Evolutionary conservation across 2,329 filamentous ascomycete genomes (phyloP).

Genomic region (Phaeomoniella chlamydospora): DNA sequence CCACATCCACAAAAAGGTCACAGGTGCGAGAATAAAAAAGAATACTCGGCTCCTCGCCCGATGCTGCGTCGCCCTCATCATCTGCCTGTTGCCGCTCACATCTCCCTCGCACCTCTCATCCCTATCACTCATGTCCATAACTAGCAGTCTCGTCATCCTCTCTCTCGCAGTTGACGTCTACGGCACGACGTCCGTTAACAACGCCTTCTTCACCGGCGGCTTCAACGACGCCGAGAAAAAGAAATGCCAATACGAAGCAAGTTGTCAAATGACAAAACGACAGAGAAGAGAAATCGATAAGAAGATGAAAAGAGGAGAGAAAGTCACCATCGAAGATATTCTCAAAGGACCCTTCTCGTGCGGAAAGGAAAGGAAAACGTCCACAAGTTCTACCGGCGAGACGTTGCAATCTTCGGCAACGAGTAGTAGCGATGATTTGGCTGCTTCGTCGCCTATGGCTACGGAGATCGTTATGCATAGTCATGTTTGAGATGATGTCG

Average conservation of each 20-base stretch:
- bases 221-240: conserved; percentile 18
- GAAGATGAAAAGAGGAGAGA: conserved; percentile 12
- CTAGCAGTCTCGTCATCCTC: conserved; percentile 29
- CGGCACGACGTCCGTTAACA: conserved; percentile 31
- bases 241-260: conserved; percentile 26
- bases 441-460: too few relatives aligned
- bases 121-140: conserved; percentile 30
- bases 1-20: conserved; percentile 41
- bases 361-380: too few relatives aligned
- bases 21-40: conserved; percentile 35
- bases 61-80: conserved; percentile 30
- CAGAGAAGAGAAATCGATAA: conserved; percentile 22
- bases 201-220: conserved; percentile 22
- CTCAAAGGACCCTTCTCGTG: too few relatives aligned
- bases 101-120: conserved; percentile 26
- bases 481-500: too few relatives aligned
- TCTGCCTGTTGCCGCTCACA: conserved; percentile 42
- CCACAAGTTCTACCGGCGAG: too few relatives aligned
- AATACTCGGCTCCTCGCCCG: conserved; percentile 37
- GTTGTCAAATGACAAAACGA: conserved; percentile 13
- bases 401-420: too few relatives aligned
- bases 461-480: too few relatives aligned
- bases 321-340: conserved; percentile 10
- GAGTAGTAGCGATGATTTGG: too few relatives aligned
- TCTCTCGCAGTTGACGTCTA: conserved; percentile 35